Conservation (phyloP, 371 early-diverging fungal species). For the Mucor racemosus region DNA sequence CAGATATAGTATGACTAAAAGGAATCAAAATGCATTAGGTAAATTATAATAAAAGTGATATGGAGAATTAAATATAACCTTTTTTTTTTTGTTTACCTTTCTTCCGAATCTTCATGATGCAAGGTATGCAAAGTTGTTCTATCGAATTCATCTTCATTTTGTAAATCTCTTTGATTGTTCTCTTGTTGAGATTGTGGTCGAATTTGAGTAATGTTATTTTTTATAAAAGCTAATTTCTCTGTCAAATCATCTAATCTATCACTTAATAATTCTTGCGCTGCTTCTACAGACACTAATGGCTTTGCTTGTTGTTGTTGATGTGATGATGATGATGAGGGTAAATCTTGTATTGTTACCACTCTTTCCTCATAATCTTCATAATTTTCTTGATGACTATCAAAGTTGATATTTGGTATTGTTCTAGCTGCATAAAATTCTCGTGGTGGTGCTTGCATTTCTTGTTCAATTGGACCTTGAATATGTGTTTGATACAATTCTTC, state of each 20-base stretch:
- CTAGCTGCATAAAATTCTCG: constrained; percentile 39
- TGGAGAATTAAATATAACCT: neutral
- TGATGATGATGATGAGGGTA: neutral
- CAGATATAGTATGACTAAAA: constrained; percentile 21
- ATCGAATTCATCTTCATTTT: constrained; percentile 15
- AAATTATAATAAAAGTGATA: neutral
- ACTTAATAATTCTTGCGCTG: constrained; percentile 35
- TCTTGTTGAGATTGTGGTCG: constrained; percentile 12
- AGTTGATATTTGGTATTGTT: constrained; percentile 29
- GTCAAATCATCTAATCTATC: constrained; percentile 43
- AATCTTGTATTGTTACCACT: neutral
- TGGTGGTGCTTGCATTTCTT: constrained; percentile 40
- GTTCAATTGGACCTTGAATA: constrained; percentile 28
- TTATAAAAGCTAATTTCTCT: constrained; percentile 42
- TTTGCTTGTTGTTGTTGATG: constrained; percentile 4
- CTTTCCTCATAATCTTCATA: constrained; percentile 14
- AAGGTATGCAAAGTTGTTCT: constrained; percentile 31
- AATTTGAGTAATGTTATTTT: constrained; percentile 41
- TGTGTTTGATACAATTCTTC: constrained; percentile 33
- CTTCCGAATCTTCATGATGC: constrained; percentile 9
- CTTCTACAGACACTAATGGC: constrained; percentile 18
- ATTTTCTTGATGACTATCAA: neutral
- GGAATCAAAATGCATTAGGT: neutral
- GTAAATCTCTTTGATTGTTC: neutral
- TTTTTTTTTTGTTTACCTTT: constrained; percentile 21